Conservation (phyloP, 1,284 basidiomycete species). For the Sanghuangporus weigelae region DNA sequence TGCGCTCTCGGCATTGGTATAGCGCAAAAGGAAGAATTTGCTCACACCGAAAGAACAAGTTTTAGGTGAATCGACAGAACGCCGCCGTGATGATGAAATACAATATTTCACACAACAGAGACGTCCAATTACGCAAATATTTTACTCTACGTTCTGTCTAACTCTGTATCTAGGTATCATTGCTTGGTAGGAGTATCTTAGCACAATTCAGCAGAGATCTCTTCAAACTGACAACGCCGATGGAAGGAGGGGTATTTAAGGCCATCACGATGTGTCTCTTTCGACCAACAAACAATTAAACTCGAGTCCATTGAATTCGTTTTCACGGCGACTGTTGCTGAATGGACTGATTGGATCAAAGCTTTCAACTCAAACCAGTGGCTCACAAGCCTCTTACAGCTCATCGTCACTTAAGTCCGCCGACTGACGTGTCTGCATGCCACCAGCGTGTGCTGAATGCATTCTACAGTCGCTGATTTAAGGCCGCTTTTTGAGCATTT, state of each 20-base stretch:
- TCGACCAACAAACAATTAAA: not conserved
- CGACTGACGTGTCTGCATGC: not conserved
- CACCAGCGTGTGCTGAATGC: not conserved
- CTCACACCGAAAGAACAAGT: not conserved
- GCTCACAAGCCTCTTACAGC: not conserved
- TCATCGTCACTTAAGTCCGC: conserved; percentile 9
- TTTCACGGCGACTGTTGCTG: conserved; percentile 3
- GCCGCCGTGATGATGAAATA: not conserved
- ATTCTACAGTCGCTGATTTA: not conserved
- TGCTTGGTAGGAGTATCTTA: too few relatives aligned
- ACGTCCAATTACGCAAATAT: too few relatives aligned
- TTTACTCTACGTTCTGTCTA: too few relatives aligned
- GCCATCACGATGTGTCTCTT: not conserved
- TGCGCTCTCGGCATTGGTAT: not conserved
- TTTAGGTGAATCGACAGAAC: not conserved
- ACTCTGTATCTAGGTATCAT: too few relatives aligned
- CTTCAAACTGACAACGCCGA: too few relatives aligned
- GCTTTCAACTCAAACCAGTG: conserved; percentile 1
- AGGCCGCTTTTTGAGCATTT: not conserved
- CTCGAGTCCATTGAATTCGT: not conserved
- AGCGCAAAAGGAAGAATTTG: not conserved
- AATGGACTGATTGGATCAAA: conserved; percentile 5
- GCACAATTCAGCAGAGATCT: too few relatives aligned
- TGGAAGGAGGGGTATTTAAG: too few relatives aligned
- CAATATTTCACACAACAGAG: too few relatives aligned